These are phyloP conservation scores for Rhodotorula sp. DNA, from an alignment of 1,284 basidiomycete species.

Conservation along the genomic window DNA sequence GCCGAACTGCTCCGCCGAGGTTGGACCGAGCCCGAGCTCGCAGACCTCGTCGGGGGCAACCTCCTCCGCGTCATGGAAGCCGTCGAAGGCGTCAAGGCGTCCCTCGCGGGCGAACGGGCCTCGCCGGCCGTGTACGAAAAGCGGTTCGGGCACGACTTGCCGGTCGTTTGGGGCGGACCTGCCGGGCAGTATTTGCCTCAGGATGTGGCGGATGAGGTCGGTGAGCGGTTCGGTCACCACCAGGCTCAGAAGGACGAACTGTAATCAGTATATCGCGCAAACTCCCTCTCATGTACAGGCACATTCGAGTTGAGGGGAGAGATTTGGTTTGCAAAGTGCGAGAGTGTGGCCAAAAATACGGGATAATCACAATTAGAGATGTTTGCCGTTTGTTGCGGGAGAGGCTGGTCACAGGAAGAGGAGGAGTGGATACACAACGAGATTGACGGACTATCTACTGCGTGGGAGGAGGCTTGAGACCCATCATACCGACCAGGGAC, in stretches of 20 bases:
- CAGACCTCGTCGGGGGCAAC: conserved; percentile 2
- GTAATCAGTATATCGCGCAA: conserved; percentile 30
- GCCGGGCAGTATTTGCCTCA: neutral
- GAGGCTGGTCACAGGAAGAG: no score
- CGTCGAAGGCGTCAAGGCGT: neutral
- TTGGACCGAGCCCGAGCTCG: conserved; percentile 6
- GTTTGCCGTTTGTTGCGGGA: no score
- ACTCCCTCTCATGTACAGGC: no score
- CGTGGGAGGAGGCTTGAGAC: conserved; percentile 23
- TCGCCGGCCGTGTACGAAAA: conserved; percentile 1
- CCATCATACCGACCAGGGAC: conserved; percentile 29
- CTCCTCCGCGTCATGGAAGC: conserved; percentile 10
- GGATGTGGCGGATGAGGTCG: neutral
- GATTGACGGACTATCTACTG: neutral
- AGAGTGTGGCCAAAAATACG: no score
- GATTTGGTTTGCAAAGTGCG: no score
- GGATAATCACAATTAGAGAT: no score
- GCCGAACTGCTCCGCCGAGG: conserved; percentile 1
- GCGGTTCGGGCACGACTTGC: neutral
- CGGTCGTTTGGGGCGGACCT: neutral
- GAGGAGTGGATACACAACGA: no score
- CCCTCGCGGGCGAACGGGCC: neutral
- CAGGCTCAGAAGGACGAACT: neutral
- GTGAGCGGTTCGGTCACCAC: neutral
- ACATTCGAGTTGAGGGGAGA: no score